Evolutionary conservation across 2,329 filamentous ascomycete species (phyloP).

Genomic region (Epichloe typhina): DNA sequence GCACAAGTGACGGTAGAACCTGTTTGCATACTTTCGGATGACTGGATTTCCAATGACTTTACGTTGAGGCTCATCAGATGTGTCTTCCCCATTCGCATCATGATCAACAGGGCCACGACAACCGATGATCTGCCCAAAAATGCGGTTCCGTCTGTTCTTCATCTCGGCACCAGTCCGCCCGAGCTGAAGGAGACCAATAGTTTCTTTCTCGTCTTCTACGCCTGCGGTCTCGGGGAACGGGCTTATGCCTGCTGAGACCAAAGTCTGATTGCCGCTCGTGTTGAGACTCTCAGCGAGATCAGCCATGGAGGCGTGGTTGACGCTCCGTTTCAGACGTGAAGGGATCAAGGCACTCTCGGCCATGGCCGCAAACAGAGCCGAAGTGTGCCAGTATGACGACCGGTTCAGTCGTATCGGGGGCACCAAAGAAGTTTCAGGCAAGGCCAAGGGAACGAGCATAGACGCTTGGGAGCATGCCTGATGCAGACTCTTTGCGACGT

Average conservation of each 20-base stretch:
- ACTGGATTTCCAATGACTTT: slow-evolving; percentile 15
- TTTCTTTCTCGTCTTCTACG: slow-evolving; percentile 16
- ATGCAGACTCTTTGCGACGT: slow-evolving; percentile 59
- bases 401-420: slow-evolving; percentile 45
- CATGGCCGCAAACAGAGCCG: slow-evolving; percentile 62
- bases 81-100: slow-evolving; percentile 2
- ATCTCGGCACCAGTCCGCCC: slow-evolving; percentile 7
- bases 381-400: slow-evolving; percentile 63
- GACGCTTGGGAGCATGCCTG: slow-evolving; percentile 59
- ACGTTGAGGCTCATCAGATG: slow-evolving; percentile 7
- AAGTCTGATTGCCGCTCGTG: slow-evolving; percentile 62
- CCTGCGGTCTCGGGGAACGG: slow-evolving; percentile 26
- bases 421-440: slow-evolving; percentile 45
- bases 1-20: not conserved
- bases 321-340: slow-evolving; percentile 47
- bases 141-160: slow-evolving; percentile 9
- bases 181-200: slow-evolving; percentile 20
- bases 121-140: slow-evolving; percentile 18
- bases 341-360: slow-evolving; percentile 70
- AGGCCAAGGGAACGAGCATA: slow-evolving; percentile 61
- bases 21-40: slow-evolving; percentile 13
- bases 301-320: slow-evolving; percentile 36
- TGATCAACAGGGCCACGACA: slow-evolving; percentile 10
- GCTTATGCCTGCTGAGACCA: slow-evolving; percentile 62
- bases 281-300: slow-evolving; percentile 56